Conservation (phyloP, 768 basidiomycete genomes). For the Filobasidium floriforme region DNA sequence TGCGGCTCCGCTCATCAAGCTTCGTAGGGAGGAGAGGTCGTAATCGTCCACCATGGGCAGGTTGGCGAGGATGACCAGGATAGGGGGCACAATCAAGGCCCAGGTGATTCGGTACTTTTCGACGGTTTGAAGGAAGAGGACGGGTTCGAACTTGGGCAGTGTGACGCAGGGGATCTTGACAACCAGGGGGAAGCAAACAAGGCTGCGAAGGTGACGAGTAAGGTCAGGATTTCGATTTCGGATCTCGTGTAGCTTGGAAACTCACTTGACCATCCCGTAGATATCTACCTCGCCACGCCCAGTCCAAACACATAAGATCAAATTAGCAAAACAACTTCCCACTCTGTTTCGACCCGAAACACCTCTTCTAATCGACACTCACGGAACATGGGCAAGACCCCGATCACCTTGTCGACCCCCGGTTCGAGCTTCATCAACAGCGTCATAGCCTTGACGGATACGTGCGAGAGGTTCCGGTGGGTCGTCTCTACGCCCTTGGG, state of each 20-base stretch:
- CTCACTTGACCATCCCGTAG: slow-evolving; percentile 19
- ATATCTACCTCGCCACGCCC: not conserved
- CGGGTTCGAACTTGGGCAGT: slow-evolving; percentile 63
- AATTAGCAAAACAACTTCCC: slow-evolving; percentile 12
- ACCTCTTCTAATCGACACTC: slow-evolving; percentile 9
- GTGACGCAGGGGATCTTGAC: slow-evolving; percentile 41
- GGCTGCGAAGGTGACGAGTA: slow-evolving; percentile 14
- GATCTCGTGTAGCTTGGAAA: not conserved
- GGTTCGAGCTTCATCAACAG: slow-evolving; percentile 52
- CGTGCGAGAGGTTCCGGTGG: slow-evolving; percentile 52
- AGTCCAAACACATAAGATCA: slow-evolving; percentile 9
- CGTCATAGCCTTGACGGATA: slow-evolving; percentile 50
- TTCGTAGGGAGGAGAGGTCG: slow-evolving; percentile 56
- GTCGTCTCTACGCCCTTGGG: slow-evolving; percentile 46
- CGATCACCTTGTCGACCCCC: slow-evolving; percentile 55
- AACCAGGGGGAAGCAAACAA: slow-evolving; percentile 37
- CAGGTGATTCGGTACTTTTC: slow-evolving; percentile 58
- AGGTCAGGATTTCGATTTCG: not conserved
- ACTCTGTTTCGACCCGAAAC: not conserved
- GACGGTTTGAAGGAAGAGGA: slow-evolving; percentile 59
- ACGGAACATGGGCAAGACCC: slow-evolving; percentile 54
- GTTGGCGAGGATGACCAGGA: slow-evolving; percentile 66
- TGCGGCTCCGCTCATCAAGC: slow-evolving; percentile 69
- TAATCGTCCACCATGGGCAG: slow-evolving; percentile 60
- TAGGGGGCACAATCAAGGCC: slow-evolving; percentile 55